Evolutionary conservation across 1,284 basidiomycete genomes (phyloP), one percentile per base, ranked within the genome.

Genomic region (Irpex sp.): DNA sequence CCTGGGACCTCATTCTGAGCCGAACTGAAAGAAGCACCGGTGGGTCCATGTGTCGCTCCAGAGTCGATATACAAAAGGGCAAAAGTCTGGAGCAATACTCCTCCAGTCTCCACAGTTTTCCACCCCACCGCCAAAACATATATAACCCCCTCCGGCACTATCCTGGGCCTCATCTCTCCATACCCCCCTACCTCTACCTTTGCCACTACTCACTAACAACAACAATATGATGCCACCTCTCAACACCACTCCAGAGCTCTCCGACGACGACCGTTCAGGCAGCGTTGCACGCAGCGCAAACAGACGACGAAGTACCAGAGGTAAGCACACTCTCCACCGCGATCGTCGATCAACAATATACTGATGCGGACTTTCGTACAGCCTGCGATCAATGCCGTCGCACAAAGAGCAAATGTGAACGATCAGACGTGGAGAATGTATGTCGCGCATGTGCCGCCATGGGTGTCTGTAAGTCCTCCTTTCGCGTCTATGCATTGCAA

Each of bases 371-470:
- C 17, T 39, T 47, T 49, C 21, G 11, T 46, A 43, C 61, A 74
- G 72, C 72, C 37, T 74, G 72, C 67, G 72, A 74, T 57, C 70
- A 72, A 47, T 74, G 72, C 55, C 70, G 72, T 31, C 68, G 72
- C 4, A 71, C 71, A 36, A 73, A 73, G 66, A 73, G 70, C 66
- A 72, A 72, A 57, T 73, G 72, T 60, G 71, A 72, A 56, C 67
- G 53, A 58, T 67, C 51, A 62, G 64, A 61, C 58, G 53, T 49
- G 64, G 65, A 39, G 53, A 67, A 68, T 57, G 59, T 68, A 19
- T 73, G 70, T 56, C 67, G 64, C 15, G 68, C 68, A 9, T 74
- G 72, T 63, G 63, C 65, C 5, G 54, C 68, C 8, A 57, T 71
- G 47, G 70, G 72, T 37, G 66, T 73, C 58, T 63, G 72, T 72